Evolutionary conservation across 75 land plant species (phyloP).

Genomic region (Azolla pinnata): DNA sequence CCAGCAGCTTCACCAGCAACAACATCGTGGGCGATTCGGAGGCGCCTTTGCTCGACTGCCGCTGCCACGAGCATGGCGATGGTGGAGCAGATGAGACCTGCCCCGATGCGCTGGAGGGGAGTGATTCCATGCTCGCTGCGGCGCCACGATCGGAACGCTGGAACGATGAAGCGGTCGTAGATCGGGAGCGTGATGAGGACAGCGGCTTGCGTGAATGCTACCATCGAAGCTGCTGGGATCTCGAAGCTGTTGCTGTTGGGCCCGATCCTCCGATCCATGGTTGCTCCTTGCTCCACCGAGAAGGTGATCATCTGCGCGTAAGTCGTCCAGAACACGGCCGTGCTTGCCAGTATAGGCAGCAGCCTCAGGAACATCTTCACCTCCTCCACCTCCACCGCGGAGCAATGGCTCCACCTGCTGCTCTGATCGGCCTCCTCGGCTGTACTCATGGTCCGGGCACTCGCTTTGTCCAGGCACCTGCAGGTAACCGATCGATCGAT

Average conservation of each 20-base stretch:
- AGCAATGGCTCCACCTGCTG: slow-evolving; percentile 58
- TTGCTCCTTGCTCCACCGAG: slow-evolving; percentile 64
- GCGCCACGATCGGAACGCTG: slow-evolving; percentile 42
- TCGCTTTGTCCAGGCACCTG: too few species aligned
- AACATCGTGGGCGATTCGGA: slow-evolving; percentile 21
- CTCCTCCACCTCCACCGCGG: slow-evolving; percentile 59
- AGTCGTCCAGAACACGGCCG: slow-evolving; percentile 60
- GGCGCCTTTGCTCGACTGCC: slow-evolving; percentile 40
- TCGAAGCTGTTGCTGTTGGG: slow-evolving; percentile 27
- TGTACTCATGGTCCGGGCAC: too few species aligned
- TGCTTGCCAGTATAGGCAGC: slow-evolving; percentile 68
- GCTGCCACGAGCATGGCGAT: slow-evolving; percentile 63
- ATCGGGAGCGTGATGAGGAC: slow-evolving; percentile 41
- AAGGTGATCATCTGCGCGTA: slow-evolving; percentile 70
- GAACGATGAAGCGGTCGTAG: slow-evolving; percentile 59
- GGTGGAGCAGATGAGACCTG: slow-evolving; percentile 46
- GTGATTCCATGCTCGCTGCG: slow-evolving; percentile 55
- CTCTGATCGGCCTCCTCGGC: too few species aligned
- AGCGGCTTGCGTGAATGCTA: slow-evolving; percentile 51
- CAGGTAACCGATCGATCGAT: too few species aligned
- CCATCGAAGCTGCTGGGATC: slow-evolving; percentile 67
- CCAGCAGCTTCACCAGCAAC: not conserved
- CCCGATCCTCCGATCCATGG: slow-evolving; percentile 49
- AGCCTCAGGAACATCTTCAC: slow-evolving; percentile 58
- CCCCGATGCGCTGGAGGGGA: slow-evolving; percentile 46